Percentiles rank a stretch among this genome's conserved stretches.
Evolutionary conservation across 306 rosid species (phyloP).

Genomic region (Astragalus membranaceus): DNA sequence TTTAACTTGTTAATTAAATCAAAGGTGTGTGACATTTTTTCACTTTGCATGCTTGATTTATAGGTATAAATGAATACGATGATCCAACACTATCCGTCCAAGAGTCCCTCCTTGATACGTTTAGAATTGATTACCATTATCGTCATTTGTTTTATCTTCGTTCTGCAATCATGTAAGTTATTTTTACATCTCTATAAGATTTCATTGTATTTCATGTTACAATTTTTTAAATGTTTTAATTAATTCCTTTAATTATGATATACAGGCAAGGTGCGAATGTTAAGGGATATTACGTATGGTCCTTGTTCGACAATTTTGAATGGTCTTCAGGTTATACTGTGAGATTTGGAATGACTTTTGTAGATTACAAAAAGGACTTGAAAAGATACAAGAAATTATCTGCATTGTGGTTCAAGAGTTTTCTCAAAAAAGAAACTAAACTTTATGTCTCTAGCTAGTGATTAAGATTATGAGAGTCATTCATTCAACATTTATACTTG

Average conservation of each 20-base stretch:
- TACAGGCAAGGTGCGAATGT: constrained; percentile 48
- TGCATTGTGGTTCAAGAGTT: constrained; percentile 41
- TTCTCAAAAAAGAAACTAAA: constrained; percentile 20
- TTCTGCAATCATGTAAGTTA: constrained; percentile 43
- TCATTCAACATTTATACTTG: background rate
- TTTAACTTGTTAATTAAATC: background rate
- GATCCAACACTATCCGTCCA: constrained; percentile 34
- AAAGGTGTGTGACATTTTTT: background rate
- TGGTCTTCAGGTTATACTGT: constrained; percentile 39
- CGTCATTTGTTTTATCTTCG: constrained; percentile 43
- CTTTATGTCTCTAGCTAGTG: background rate
- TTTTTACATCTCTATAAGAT: background rate
- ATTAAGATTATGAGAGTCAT: background rate
- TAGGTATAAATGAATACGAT: constrained; percentile 47
- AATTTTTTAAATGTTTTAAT: background rate
- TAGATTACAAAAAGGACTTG: constrained; percentile 34
- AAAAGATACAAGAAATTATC: constrained; percentile 46
- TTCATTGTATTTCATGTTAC: background rate
- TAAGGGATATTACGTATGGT: constrained; percentile 59
- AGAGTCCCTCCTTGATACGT: constrained; percentile 37
- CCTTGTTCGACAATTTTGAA: constrained; percentile 52
- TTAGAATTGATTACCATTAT: constrained; percentile 40
- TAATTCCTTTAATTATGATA: background rate
- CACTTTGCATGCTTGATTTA: background rate
- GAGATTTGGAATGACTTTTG: constrained; percentile 46